Percentiles rank a stretch among this genome's conserved stretches.
Evolutionary conservation across 2,329 filamentous ascomycete species (phyloP).

Genomic region (Alternaria alternata): DNA sequence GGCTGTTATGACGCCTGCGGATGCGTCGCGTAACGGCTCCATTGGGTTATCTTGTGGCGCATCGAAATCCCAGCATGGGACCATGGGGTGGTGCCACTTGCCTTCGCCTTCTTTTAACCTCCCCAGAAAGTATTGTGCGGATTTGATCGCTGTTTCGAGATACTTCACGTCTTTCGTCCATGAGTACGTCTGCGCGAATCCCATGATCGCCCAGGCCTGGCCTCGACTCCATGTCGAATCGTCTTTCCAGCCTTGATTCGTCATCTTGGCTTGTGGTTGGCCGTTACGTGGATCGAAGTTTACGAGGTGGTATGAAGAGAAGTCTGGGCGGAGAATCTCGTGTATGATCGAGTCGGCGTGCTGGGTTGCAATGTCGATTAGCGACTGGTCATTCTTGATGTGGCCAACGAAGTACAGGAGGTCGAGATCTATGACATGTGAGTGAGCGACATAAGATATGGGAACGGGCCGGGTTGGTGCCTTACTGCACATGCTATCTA

Average conservation of each 20-base stretch:
- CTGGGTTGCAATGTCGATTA: constrained; percentile 50
- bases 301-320: constrained; percentile 55
- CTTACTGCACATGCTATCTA: constrained; percentile 54
- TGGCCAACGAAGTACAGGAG: constrained; percentile 51
- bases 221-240: constrained; percentile 58
- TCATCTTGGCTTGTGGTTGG: constrained; percentile 55
- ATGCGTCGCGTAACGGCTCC: constrained; percentile 49
- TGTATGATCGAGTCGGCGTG: constrained; percentile 51
- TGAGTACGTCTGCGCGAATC: constrained; percentile 57
- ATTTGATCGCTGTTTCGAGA: constrained; percentile 54
- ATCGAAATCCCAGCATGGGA: constrained; percentile 63
- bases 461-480: too few species aligned
- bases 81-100: constrained; percentile 39
- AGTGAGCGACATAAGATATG: too few species aligned
- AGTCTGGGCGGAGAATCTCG: constrained; percentile 47
- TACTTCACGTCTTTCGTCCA: constrained; percentile 58
- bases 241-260: constrained; percentile 58
- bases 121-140: constrained; percentile 58
- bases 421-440: constrained; percentile 45
- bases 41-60: constrained; percentile 53
- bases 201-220: constrained; percentile 60
- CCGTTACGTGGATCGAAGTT: constrained; percentile 57
- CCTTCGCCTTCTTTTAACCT: constrained; percentile 49
- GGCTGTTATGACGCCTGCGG: constrained; percentile 53
- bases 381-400: constrained; percentile 35